These are phyloP conservation scores for Rostrohypoxylon terebratum DNA, from an alignment of 495 filamentous ascomycete species.

Conservation along the genomic window DNA sequence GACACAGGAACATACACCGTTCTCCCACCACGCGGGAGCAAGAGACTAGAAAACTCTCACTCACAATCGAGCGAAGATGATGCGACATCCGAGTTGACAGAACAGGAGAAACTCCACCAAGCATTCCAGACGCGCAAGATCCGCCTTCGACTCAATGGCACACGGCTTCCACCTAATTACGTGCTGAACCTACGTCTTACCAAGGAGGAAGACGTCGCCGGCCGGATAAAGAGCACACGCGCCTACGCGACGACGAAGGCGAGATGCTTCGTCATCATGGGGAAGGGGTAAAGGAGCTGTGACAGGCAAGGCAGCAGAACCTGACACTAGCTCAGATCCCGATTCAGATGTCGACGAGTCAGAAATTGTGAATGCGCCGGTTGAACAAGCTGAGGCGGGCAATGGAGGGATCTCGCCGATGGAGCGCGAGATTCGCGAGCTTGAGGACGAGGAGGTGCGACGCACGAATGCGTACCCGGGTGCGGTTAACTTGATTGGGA, in stretches of 20 bases:
- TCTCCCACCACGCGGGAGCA: slow-evolving; percentile 55
- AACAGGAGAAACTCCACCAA: slow-evolving; percentile 65
- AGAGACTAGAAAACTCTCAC: slow-evolving; percentile 42
- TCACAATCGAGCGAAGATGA: slow-evolving; percentile 60
- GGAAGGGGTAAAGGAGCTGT: slow-evolving; percentile 7
- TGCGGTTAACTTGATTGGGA: slow-evolving; percentile 70
- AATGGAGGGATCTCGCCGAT: slow-evolving; percentile 38
- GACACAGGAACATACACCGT: slow-evolving; percentile 75
- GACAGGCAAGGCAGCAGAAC: slow-evolving; percentile 15
- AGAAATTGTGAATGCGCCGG: slow-evolving; percentile 43
- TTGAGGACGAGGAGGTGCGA: slow-evolving; percentile 65
- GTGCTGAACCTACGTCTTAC: slow-evolving; percentile 69
- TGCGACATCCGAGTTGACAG: slow-evolving; percentile 50
- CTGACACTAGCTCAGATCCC: slow-evolving; percentile 31
- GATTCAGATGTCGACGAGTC: slow-evolving; percentile 30
- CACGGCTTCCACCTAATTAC: slow-evolving; percentile 67
- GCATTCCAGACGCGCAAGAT: slow-evolving; percentile 72
- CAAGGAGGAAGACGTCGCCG: slow-evolving; percentile 56
- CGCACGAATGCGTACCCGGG: slow-evolving; percentile 72
- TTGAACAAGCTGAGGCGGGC: slow-evolving; percentile 25
- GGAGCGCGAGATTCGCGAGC: slow-evolving; percentile 55
- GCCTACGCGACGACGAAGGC: slow-evolving; percentile 33
- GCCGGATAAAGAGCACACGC: slow-evolving; percentile 46
- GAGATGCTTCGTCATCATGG: slow-evolving; percentile 11
- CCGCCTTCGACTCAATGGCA: slow-evolving; percentile 69